These are phyloP conservation scores for Ceratobasidium sp. DNA, from an alignment of 1,284 basidiomycete species.

Conservation along the genomic window DNA sequence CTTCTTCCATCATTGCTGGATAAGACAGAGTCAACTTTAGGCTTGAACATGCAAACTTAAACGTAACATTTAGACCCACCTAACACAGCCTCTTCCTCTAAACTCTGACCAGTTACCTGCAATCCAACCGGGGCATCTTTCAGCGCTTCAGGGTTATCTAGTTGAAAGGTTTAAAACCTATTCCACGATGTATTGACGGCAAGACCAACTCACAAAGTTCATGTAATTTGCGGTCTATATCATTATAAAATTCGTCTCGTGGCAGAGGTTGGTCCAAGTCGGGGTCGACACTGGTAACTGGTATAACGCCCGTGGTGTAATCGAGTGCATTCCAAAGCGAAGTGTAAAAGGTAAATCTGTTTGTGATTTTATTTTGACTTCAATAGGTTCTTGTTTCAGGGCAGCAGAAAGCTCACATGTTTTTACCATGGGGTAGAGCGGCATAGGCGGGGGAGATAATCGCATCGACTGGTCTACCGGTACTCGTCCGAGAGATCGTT, in stretches of 20 bases:
- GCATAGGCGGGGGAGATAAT: slow-evolving; percentile 69
- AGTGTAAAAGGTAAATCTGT: slow-evolving; percentile 68
- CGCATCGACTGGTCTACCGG: slow-evolving; percentile 74
- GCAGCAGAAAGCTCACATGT: slow-evolving; percentile 47
- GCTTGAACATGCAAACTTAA: too few relatives aligned
- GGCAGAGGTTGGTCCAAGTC: slow-evolving; percentile 62
- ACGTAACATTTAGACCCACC: slow-evolving; percentile 13
- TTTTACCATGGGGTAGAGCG: slow-evolving; percentile 65
- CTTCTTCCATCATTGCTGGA: slow-evolving; percentile 71
- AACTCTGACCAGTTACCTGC: slow-evolving; percentile 76
- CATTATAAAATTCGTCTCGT: slow-evolving; percentile 63
- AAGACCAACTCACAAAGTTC: slow-evolving; percentile 66
- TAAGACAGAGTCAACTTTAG: neutral
- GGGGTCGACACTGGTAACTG: slow-evolving; percentile 72
- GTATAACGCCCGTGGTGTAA: slow-evolving; percentile 75
- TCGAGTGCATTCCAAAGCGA: slow-evolving; percentile 77
- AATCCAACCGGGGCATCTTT: slow-evolving; percentile 75
- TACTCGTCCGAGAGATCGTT: slow-evolving; percentile 64
- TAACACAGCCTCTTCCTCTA: slow-evolving; percentile 77
- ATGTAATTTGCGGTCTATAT: slow-evolving; percentile 65
- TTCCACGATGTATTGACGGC: neutral
- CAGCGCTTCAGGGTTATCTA: slow-evolving; percentile 72
- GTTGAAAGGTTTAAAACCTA: neutral
- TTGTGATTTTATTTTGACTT: slow-evolving; percentile 52
- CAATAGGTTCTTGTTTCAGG: slow-evolving; percentile 46